Evolutionary conservation across 2,329 filamentous ascomycete species (phyloP).

Genomic region (Neofusicoccum sp.): DNA sequence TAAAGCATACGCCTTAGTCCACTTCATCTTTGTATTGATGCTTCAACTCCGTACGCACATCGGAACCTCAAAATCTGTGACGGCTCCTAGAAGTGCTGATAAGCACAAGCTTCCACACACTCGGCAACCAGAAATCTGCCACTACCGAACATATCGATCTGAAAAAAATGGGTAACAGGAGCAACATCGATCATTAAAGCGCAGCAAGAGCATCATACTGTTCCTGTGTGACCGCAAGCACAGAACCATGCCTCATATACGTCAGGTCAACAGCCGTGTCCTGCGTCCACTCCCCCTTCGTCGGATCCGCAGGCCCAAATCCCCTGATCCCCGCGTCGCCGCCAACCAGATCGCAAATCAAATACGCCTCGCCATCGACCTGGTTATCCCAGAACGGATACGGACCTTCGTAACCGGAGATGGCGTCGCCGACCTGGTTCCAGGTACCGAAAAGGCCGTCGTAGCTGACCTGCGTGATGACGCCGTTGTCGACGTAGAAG

Average conservation of each 20-base stretch:
- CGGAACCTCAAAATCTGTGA: no score
- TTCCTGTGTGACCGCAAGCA: slow-evolving; percentile 15
- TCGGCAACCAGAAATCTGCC: no score
- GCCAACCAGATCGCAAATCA: slow-evolving; percentile 19
- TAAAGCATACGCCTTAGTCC: no score
- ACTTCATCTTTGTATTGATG: no score
- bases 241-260: slow-evolving; percentile 21
- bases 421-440: slow-evolving; percentile 5
- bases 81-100: no score
- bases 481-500: slow-evolving; percentile 21
- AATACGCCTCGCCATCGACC: slow-evolving; percentile 14
- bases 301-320: slow-evolving; percentile 17
- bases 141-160: no score
- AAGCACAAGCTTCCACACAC: no score
- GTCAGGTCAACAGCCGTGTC: slow-evolving; percentile 15
- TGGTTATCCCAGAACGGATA: slow-evolving; percentile 20
- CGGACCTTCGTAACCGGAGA: slow-evolving; percentile 20
- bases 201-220: slow-evolving; percentile 20
- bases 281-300: slow-evolving; percentile 5
- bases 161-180: no score
- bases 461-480: slow-evolving; percentile 20
- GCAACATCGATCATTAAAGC: no score
- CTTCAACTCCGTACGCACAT: no score
- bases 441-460: slow-evolving; percentile 20
- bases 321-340: slow-evolving; percentile 14